phyloP scores from a whole-genome alignment of 768 basidiomycete species.

The Tricholoma sp. region DNA sequence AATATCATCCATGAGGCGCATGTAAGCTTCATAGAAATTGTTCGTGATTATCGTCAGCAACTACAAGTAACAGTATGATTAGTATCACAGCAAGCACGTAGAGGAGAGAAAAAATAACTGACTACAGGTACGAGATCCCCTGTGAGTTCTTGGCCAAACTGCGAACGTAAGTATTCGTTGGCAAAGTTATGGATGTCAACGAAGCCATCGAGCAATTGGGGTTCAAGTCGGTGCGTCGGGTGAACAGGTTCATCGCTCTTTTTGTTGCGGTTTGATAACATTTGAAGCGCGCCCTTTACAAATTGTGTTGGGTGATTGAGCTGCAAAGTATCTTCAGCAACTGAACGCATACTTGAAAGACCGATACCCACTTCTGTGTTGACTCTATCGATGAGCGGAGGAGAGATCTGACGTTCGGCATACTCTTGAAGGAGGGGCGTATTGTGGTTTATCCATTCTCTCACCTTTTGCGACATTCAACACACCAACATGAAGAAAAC shows the following conservation, averaged over 20 bases:
- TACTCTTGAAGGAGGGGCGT: conserved; percentile 9
- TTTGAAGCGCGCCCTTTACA: conserved; percentile 8
- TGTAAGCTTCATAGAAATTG: conserved; percentile 15
- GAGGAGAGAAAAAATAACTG: not conserved
- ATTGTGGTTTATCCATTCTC: conserved; percentile 5
- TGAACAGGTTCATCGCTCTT: not conserved
- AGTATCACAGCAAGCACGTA: not conserved
- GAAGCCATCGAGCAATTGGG: conserved; percentile 6
- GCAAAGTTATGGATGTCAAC: conserved; percentile 11
- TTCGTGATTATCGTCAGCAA: conserved; percentile 11
- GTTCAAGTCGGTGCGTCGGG: not conserved
- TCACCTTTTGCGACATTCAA: not conserved
- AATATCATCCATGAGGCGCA: conserved; percentile 12
- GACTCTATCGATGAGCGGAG: conserved; percentile 6
- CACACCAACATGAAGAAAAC: not conserved
- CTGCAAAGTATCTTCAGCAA: not conserved
- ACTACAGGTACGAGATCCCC: conserved; percentile 7
- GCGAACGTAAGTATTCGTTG: conserved; percentile 11
- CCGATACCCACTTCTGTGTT: conserved; percentile 5
- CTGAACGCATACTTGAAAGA: not conserved
- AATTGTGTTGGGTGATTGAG: conserved; percentile 11
- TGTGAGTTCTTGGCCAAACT: conserved; percentile 4
- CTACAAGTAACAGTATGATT: not conserved
- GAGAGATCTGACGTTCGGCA: conserved; percentile 7
- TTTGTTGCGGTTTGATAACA: conserved; percentile 8